These are phyloP conservation scores for Rhodotorula mucilaginosa DNA, from an alignment of 1,284 basidiomycete species.

Conservation along the genomic window DNA sequence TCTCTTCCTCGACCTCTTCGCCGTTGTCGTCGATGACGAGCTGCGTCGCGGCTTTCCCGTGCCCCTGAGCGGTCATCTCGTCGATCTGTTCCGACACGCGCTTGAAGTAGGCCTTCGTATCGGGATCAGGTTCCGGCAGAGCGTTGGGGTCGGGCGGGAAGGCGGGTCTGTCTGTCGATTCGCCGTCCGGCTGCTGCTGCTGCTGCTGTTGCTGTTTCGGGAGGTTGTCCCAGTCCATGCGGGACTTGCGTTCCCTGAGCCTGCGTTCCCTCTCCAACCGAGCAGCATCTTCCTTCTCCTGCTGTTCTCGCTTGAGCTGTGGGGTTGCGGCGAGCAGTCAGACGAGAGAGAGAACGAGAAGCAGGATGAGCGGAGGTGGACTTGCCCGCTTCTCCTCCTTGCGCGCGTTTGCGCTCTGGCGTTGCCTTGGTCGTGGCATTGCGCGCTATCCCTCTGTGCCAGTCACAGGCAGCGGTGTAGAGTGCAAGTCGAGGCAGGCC, in stretches of 20 bases:
- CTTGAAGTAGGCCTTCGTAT: constrained; percentile 45
- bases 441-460: background rate
- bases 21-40: constrained; percentile 24
- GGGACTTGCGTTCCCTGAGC: constrained; percentile 31
- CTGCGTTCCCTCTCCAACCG: constrained; percentile 28
- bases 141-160: constrained; percentile 33
- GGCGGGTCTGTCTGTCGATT: background rate
- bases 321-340: background rate
- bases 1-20: constrained; percentile 39
- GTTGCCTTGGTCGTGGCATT: constrained; percentile 40
- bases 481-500: too few species aligned
- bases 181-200: background rate
- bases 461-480: too few species aligned
- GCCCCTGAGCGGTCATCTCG: constrained; percentile 39
- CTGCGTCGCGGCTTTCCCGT: constrained; percentile 27
- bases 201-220: background rate
- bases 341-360: too few species aligned
- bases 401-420: constrained; percentile 33
- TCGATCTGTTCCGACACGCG: constrained; percentile 43
- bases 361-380: background rate
- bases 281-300: constrained; percentile 31
- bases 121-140: constrained; percentile 42
- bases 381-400: constrained; percentile 38
- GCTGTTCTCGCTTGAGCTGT: constrained; percentile 35
- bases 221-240: constrained; percentile 29